Base-by-base conservation (phyloP, 179 eudicot species). In the Heliamphora pulchella region DNA sequence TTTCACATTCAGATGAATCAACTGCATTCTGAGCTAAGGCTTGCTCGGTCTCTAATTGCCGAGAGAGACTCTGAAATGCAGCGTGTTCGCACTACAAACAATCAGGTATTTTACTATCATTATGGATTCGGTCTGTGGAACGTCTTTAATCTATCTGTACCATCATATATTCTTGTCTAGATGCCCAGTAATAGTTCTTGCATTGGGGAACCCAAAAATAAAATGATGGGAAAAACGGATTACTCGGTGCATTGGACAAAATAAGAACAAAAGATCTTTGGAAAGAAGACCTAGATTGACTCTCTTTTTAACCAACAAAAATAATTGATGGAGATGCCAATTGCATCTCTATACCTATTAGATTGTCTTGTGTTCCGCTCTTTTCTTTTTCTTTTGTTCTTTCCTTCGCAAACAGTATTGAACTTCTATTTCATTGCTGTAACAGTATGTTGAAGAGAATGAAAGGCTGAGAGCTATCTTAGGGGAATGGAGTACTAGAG, bases 401-500 rank as follows among this genome's bases (percentile, higher is more conserved):
- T 73, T 13, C 11, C 75, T 51, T 8, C 46, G 67, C 7, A 48
- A 47, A 62, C 15, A 10, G 9, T 53, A 54, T 58, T 44, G 5
- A 54, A 65, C 65, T 63, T 39, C 39, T 1, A 8, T 71, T 48
- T 57, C 39, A 46, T 69, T 84, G 18, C 41, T 83, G 74, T 43
- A 79, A 82, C 94, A 96, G 99, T 96, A 92, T 74, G 85, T 94
- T 69, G 99, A 92, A 83, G 99, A 96, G 88, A 96, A 94, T 73
- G 99, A 94, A 82, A 91, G 99, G 71, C 87, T 96, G 80, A 91
- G 99, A 86, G 97, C 94, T 18, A 93, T 94, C 79, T 74, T 96
- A 59, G 93, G 93, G 57, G 99, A 96, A 86, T 96, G 99, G 99
- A 96, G 99, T 80, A 81, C 90, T 48, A 85, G 99, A 78, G 97